Conservation (phyloP, 257 asterid species). For the Salvia splendens region DNA sequence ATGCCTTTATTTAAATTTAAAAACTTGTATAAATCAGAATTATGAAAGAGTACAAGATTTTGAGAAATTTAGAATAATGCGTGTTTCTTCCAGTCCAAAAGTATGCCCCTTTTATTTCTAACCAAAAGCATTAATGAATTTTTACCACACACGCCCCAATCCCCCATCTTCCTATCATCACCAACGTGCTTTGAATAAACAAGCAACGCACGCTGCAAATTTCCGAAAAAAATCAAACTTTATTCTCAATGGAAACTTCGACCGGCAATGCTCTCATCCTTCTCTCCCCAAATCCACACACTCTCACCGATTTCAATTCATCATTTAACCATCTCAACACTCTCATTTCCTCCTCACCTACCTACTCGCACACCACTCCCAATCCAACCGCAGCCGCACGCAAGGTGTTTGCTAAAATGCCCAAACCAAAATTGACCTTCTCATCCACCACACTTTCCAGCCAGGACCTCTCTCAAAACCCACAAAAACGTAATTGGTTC, state of each 20-base stretch:
- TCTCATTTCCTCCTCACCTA: slow-evolving; percentile 46
- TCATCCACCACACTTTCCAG: slow-evolving; percentile 65
- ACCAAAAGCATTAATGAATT: no score
- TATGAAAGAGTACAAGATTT: no score
- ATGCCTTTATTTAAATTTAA: no score
- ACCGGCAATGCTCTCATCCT: slow-evolving; percentile 45
- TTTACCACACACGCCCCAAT: no score
- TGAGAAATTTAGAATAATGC: no score
- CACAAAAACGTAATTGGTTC: slow-evolving; percentile 44
- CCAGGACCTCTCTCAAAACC: slow-evolving; percentile 38
- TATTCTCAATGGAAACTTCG: slow-evolving; percentile 52
- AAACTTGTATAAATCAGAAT: no score
- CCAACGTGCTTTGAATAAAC: no score
- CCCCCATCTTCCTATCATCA: no score
- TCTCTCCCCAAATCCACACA: slow-evolving; percentile 42
- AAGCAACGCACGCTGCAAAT: no score
- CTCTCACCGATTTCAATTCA: slow-evolving; percentile 58
- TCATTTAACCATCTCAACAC: slow-evolving; percentile 64
- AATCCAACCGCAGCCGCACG: slow-evolving; percentile 22
- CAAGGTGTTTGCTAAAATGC: slow-evolving; percentile 28
- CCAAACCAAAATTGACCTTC: slow-evolving; percentile 38
- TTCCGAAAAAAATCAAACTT: no score
- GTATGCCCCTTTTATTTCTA: no score
- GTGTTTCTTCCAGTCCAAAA: no score
- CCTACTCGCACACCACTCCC: slow-evolving; percentile 29